Base-by-base conservation (phyloP, 176 grass and related monocot genomes). In the Musa troglodytarum region DNA sequence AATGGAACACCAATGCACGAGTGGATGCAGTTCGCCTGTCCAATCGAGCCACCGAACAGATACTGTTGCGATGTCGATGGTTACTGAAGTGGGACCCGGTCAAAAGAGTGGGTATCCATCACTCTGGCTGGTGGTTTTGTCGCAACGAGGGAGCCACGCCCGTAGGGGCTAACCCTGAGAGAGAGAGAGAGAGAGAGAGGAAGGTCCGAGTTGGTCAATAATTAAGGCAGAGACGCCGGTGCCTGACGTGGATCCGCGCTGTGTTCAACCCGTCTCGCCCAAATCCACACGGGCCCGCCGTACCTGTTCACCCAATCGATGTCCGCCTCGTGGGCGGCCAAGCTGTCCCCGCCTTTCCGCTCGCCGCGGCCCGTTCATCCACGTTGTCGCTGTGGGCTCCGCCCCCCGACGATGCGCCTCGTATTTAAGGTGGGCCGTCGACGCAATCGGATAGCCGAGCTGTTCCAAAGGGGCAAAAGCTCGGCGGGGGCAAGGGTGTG, bases 181-280 rank as follows among this genome's bases (percentile, higher is more conserved):
- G 28, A 0, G 68, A 50, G 1, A 9, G 4, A 22, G 43, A 1
- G 68, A 4, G 1, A 10, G 16, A 25, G 21, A 25, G 51, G 29
- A 43, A 70, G 22, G 2, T 14, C 15, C 7, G 15, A 10, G 49
- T 1, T 15, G 20, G 20, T 14, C 22, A 28, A 77, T 65, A 26
- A 77, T 77, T 77, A 19, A 65, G 22, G 17, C 6, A 19, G 43
- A 13, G 20, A 77, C 43, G 17, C 49, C 20, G 20, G 12, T 15
- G 61, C 61, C 34, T 66, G 61, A 77, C 75, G 75, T 77, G 75
- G 75, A 77, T 77, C 75, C 57, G 49, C 49, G 59, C 61, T 77
- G 75, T 65, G n/a, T n/a, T 52, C 13, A 11, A 66, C 20, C 1
- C 75, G 6, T 17, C 2, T 5, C 15, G n/a, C 11, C 12, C 13